phyloP scores from a whole-genome alignment of 2,329 filamentous ascomycete species.

The Monosporascus sp. region DNA sequence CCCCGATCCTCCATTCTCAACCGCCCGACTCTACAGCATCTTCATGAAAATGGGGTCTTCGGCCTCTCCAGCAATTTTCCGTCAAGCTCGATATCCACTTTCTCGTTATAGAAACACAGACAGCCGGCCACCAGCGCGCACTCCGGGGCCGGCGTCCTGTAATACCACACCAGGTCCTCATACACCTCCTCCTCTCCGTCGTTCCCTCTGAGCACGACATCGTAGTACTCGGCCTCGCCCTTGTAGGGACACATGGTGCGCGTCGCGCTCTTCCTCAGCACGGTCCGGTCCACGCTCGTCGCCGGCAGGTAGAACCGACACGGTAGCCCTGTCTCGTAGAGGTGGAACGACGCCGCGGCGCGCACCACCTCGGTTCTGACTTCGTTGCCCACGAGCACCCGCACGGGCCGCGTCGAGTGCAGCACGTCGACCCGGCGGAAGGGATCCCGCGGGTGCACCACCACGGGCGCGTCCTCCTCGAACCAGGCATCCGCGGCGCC shows the following conservation, averaged over 20 bases:
- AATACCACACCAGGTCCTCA: constrained; percentile 59
- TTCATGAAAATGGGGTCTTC: constrained; percentile 18
- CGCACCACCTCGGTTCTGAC: constrained; percentile 34
- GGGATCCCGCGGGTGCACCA: constrained; percentile 62
- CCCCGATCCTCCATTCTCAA: too few relatives aligned
- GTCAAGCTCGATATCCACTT: constrained; percentile 58
- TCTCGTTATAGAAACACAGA: constrained; percentile 65
- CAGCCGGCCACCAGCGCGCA: constrained; percentile 49
- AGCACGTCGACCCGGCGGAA: constrained; percentile 62
- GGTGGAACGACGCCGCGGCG: constrained; percentile 46
- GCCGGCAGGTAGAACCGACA: constrained; percentile 56
- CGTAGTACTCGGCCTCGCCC: constrained; percentile 59
- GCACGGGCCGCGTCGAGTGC: constrained; percentile 47
- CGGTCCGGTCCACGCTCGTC: constrained; percentile 40
- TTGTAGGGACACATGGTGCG: constrained; percentile 63
- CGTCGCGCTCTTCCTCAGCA: constrained; percentile 45
- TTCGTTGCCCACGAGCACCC: constrained; percentile 29
- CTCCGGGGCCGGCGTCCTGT: constrained; percentile 52
- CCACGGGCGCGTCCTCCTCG: constrained; percentile 56
- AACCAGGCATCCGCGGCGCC: constrained; percentile 31
- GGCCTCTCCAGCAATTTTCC: constrained; percentile 35
- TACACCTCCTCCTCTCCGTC: constrained; percentile 1
- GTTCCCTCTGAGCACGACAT: constrained; percentile 37
- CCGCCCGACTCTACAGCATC: not conserved
- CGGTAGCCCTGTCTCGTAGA: constrained; percentile 57